These are phyloP conservation scores for Aspergillus latus DNA, from an alignment of 2,329 filamentous ascomycete species.

Conservation along the genomic window DNA sequence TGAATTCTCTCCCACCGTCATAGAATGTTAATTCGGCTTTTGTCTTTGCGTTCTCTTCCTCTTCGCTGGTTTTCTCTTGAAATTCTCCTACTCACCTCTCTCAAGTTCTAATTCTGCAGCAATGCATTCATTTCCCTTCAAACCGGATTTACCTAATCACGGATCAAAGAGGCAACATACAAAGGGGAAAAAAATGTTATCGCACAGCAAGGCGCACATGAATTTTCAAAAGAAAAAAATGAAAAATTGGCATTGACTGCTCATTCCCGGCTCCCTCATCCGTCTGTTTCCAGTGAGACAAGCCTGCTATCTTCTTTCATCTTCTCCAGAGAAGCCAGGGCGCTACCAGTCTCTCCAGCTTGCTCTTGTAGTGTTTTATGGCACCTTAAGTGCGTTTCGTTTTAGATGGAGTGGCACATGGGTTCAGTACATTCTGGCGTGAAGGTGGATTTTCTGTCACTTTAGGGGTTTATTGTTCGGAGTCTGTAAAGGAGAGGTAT, in stretches of 20 bases:
- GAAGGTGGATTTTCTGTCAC: not conserved
- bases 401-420: slow-evolving; percentile 1
- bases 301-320: too few species aligned
- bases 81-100: not conserved
- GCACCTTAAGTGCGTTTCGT: not conserved
- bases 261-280: not conserved
- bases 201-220: slow-evolving; percentile 13
- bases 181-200: slow-evolving; percentile 20
- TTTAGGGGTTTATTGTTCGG: not conserved
- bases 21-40: slow-evolving; percentile 31
- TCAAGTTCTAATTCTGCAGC: slow-evolving; percentile 23
- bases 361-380: not conserved
- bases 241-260: slow-evolving; percentile 16
- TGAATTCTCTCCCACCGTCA: slow-evolving; percentile 32
- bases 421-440: slow-evolving; percentile 1
- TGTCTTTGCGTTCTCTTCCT: slow-evolving; percentile 11
- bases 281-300: not conserved
- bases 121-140: slow-evolving; percentile 20
- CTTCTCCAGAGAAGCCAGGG: not conserved
- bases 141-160: slow-evolving; percentile 25
- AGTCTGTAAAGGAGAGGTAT: slow-evolving; percentile 1
- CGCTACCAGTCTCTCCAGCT: not conserved
- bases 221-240: slow-evolving; percentile 12
- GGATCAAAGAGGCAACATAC: slow-evolving; percentile 26
- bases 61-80: slow-evolving; percentile 8